phyloP scores from a whole-genome alignment of 2,329 filamentous ascomycete species.

The Fusarium sp. region DNA sequence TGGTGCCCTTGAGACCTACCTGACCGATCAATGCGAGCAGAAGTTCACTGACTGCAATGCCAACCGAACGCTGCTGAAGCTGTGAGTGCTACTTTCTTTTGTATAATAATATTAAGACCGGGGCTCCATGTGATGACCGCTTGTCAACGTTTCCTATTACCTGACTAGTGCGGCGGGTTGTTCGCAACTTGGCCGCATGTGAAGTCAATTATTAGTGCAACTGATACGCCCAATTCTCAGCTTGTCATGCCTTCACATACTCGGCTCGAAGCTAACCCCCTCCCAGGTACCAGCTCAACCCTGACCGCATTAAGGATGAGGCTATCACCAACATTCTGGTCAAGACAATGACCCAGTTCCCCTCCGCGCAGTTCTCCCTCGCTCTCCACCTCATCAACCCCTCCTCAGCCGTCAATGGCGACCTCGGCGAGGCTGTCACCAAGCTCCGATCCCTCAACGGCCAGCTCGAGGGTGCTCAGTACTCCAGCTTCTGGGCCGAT shows the following conservation, averaged over 20 bases:
- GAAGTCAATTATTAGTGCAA: conserved; percentile 82
- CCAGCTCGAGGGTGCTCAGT: conserved; percentile 90
- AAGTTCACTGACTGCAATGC: conserved; percentile 96
- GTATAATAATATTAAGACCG: conserved; percentile 18
- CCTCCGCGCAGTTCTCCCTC: conserved; percentile 93
- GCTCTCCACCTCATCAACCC: conserved; percentile 94
- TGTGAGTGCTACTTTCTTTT: conserved; percentile 75
- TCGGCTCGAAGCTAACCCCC: conserved; percentile 36
- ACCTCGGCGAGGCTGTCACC: conserved; percentile 89
- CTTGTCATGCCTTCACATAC: conserved; percentile 1
- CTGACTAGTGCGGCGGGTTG: conserved; percentile 75
- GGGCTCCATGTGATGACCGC: conserved; percentile 74
- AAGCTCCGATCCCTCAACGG: conserved; percentile 88
- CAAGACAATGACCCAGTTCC: conserved; percentile 97
- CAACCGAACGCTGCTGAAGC: conserved; percentile 94
- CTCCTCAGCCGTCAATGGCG: conserved; percentile 73
- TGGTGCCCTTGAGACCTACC: conserved; percentile 91
- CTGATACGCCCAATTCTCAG: conserved; percentile 65
- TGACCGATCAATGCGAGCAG: conserved; percentile 93
- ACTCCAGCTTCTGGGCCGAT: conserved; percentile 91
- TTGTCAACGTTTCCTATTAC: conserved; percentile 98
- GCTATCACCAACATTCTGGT: conserved; percentile 99
- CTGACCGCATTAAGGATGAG: conserved; percentile 95
- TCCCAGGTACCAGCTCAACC: conserved; percentile 97
- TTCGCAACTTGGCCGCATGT: conserved; percentile 59